Evolutionary conservation across 495 filamentous ascomycete species (phyloP), one percentile per base, ranked within the genome.

Genomic region (Lophiotrema nucula): DNA sequence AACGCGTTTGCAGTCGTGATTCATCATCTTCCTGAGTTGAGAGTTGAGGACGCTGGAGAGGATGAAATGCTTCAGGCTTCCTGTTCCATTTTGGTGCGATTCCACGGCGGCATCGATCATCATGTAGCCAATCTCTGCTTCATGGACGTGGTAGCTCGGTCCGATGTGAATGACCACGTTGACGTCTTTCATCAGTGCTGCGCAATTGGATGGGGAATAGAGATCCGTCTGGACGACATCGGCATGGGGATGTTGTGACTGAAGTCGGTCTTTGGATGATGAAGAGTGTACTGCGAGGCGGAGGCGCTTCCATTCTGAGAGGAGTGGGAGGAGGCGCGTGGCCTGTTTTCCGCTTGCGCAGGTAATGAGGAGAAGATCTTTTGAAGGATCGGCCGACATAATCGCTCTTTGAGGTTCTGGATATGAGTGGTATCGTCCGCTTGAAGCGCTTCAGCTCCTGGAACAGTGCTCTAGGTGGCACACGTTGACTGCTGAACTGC

Each of bases 1-100:
- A 39, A 66, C 60, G 33, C 71, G 53, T 53, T 74, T 74, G 49
- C 41, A 53, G 53, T 72, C 71, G 35, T 73, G 72, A 23, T 73
- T 62, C 44, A 72, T 47, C 31, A 72, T 66, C 16, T 68, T 71
- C n/a, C 66, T 56, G n/a, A 69, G 55, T 56, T 68, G 69, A 3
- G 72, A 66, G 13, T 64, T 23, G 2, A 73, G 60, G 22, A 73
- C 62, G 27, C 47, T 51, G 19, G 5, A 11, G 11, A 51, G 31
- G 26, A 51, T 51, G 39, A 72, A 70, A 38, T 74, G 70, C 26
- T 64, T 61, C 48, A 66, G 55, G 24, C 23, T 44, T 16, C 53
- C 49, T 18, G 39, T 37, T 24, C 55, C 55, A 25, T 22, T 28
- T 0, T 50, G 26, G 48, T 31, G 35, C 13, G 69, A 53, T 31